Evolutionary conservation across 1,284 basidiomycete genomes (phyloP), one percentile per base, ranked within the genome.

Genomic region (Leccinum variabile): DNA sequence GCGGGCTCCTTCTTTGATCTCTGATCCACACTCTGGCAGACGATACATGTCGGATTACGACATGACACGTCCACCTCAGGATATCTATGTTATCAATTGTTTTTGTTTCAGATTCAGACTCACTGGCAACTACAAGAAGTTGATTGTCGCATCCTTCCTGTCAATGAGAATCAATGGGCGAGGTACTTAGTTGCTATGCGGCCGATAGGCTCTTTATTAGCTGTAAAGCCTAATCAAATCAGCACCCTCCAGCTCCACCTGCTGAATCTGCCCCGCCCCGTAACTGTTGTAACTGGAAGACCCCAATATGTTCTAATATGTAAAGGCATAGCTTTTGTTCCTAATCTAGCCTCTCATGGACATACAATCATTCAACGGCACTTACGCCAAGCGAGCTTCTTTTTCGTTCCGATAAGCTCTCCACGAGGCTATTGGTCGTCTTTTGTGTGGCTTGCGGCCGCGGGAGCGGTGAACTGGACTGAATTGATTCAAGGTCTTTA

Each of bases 1-100:
- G 41, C 41, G 33, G 13, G 25, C 25, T 14, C 39, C 63, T 68
- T 63, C 54, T 46, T 39, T 63, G 54, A 66, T 67, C 56, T 28
- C 44, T 54, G 41, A 63, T 59, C 55, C 22, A 37, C 28, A 35
- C 22, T 46, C 14, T 25, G 18, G 37, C 46, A 57, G 63, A 53
- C 58, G 39, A 49, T 44, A 56, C 50, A 46, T 11, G 56, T 57
- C 56, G 65, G 44, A 54, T 50, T 37, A 52, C 50, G 65, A 66
- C 61, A 39, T 59, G 35, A 54, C 14, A 37, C 35, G 10, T 25
- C 55, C 56, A 18, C 28, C 28, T 28, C 28, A 37, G 46, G 25
- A 28, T 30, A 25, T 32, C 37, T 35, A 39, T 37, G n/a, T 46
- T 16, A 39, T 55, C 37, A 22, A 30, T 41, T 44, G 39, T 16